Conservation (phyloP, 495 filamentous ascomycete species). For the Letharia columbiana region DNA sequence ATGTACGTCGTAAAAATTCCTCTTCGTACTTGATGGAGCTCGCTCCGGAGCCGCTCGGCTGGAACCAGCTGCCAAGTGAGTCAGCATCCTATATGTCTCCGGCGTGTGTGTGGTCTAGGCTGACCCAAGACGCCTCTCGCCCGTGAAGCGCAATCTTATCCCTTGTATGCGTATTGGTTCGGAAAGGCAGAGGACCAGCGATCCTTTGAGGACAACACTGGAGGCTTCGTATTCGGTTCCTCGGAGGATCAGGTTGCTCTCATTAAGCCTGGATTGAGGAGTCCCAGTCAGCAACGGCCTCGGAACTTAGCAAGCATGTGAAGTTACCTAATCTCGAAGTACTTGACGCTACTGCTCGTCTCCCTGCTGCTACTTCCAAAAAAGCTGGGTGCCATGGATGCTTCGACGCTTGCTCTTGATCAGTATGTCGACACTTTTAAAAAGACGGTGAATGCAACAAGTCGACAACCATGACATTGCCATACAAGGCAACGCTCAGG, state of each 20-base stretch:
- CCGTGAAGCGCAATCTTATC: conserved; percentile 62
- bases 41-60: conserved; percentile 26
- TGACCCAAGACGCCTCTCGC: conserved; percentile 60
- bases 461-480: neutral
- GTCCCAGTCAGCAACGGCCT: neutral
- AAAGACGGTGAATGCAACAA: neutral
- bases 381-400: conserved; percentile 41
- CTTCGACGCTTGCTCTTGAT: conserved; percentile 4
- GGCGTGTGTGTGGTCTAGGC: conserved; percentile 24
- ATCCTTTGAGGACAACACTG: conserved; percentile 65
- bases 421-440: neutral
- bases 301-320: neutral
- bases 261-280: conserved; percentile 52
- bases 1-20: conserved; percentile 49
- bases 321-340: conserved; percentile 48
- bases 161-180: conserved; percentile 61
- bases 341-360: conserved; percentile 43
- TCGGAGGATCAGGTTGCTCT: conserved; percentile 71
- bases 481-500: neutral
- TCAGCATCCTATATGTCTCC: conserved; percentile 22
- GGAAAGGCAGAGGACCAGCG: conserved; percentile 64
- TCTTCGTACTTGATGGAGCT: conserved; percentile 40
- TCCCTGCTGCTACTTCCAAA: conserved; percentile 39
- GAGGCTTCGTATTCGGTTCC: conserved; percentile 67
- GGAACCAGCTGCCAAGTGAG: conserved; percentile 35